Evolutionary conservation across 169 alveolate species (phyloP).

Genomic region (Haemoproteus tartakovskyi): DNA sequence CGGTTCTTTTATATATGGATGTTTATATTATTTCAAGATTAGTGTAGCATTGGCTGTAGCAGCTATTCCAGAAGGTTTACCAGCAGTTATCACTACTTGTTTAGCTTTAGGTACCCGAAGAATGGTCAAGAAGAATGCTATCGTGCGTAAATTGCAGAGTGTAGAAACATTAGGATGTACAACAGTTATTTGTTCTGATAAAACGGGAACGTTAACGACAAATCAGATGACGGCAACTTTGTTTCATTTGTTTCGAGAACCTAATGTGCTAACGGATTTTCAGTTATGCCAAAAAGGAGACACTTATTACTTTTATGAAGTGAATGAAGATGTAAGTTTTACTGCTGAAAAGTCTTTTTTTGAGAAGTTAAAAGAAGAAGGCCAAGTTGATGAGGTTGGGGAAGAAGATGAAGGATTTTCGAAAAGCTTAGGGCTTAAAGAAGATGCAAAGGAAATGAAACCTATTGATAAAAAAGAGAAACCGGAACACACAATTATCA

Average conservation of each 20-base stretch:
- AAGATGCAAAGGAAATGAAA: no score
- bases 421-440: no score
- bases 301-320: slow-evolving; percentile 66
- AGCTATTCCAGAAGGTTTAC: slow-evolving; percentile 99
- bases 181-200: slow-evolving; percentile 97
- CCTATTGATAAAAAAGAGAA: no score
- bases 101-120: slow-evolving; percentile 96
- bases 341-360: slow-evolving; percentile 15
- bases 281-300: slow-evolving; percentile 65
- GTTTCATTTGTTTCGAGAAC: slow-evolving; percentile 67
- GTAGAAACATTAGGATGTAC: slow-evolving; percentile 99
- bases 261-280: slow-evolving; percentile 12
- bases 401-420: background rate
- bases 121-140: slow-evolving; percentile 96
- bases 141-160: slow-evolving; percentile 94
- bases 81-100: slow-evolving; percentile 99
- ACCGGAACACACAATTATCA: slow-evolving; percentile 44
- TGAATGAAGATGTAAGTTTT: slow-evolving; percentile 1
- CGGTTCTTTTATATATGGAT: slow-evolving; percentile 92
- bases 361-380: slow-evolving; percentile 3
- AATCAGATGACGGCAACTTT: slow-evolving; percentile 92
- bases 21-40: slow-evolving; percentile 95
- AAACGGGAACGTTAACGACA: slow-evolving; percentile 99
- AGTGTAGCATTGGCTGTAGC: slow-evolving; percentile 99
- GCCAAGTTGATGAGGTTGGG: background rate